Evolutionary conservation across 176 grass and related monocot genomes (phyloP), one percentile per base, ranked within the genome.

Genomic region (Hordeum marinum): DNA sequence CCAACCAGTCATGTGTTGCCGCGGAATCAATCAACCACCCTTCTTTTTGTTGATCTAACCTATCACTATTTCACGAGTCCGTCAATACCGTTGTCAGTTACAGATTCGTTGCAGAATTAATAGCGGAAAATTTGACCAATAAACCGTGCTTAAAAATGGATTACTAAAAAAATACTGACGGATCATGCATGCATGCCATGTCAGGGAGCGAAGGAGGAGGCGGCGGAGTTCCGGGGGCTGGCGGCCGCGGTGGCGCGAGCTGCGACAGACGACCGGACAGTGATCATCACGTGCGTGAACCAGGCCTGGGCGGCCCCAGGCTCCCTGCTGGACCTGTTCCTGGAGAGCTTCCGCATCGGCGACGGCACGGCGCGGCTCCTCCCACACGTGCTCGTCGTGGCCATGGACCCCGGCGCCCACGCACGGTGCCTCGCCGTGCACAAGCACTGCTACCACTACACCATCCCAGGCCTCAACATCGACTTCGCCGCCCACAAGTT

Each of bases 261-360:
- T 6, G 90, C 93, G 26, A 84, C 45, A 27, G 90, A 84, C 0
- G 95, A 97, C 70, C 82, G 86, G 40, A 97, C 88, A 59, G 92
- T 97, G 81, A 92, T 97, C 62, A 80, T 97, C 32, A 97, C 95
- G 18, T 91, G 88, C 37, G 86, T 94, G 68, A 97, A 97, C 66
- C 40, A 83, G 6, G 90, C 90, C 0, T 97, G 88, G 88, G 84
- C 94, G 3, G 65, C 77, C 64, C 88, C 92, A 0, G 67, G 73
- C 23, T 97, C 94, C 7, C 63, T 97, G 35, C 85, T 97, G 15
- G 94, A 97, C 83, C 72, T 94, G 12, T 94, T 97, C 81, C 86
- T 97, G 0, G 92, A 97, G 84, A 92, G 95, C 72, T 97, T 97
- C 83, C 86, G 31, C 78, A 15, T 84, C 70, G 95, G 95, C 15